phyloP scores from a whole-genome alignment of 2,329 filamentous ascomycete species.

The Dissoconium aciculare region DNA sequence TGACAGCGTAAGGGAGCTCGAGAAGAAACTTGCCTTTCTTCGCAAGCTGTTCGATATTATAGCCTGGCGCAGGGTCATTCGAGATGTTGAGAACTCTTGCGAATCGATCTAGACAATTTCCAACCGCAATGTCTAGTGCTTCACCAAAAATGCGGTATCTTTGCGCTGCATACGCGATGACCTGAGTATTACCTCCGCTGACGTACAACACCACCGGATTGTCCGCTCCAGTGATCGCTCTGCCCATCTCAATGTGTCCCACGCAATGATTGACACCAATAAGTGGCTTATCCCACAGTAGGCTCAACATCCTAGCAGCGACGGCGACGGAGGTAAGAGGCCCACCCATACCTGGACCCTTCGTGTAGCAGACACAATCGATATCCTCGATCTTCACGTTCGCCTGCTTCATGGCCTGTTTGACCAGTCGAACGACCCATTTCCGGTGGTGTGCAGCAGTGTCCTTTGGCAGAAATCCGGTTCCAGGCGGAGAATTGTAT shows the following conservation, averaged over 20 bases:
- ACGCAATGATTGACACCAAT: conserved; percentile 97
- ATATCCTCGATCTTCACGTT: conserved; percentile 48
- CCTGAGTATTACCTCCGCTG: conserved; percentile 89
- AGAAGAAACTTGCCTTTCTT: conserved; percentile 56
- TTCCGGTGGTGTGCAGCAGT: conserved; percentile 81
- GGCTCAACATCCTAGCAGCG: conserved; percentile 62
- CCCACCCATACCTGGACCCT: conserved; percentile 91
- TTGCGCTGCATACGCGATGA: conserved; percentile 89
- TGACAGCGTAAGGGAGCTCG: conserved; percentile 88
- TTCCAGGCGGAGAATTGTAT: conserved; percentile 78
- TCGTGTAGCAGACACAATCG: conserved; percentile 89
- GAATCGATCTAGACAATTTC: conserved; percentile 93
- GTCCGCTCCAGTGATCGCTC: conserved; percentile 73
- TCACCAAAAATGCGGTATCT: conserved; percentile 97
- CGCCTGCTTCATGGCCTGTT: conserved; percentile 60
- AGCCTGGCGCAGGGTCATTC: conserved; percentile 92
- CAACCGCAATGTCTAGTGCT: conserved; percentile 91
- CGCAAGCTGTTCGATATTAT: conserved; percentile 94
- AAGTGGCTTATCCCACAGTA: conserved; percentile 78
- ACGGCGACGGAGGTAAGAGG: conserved; percentile 77
- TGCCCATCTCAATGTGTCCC: conserved; percentile 97
- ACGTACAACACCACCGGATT: conserved; percentile 96
- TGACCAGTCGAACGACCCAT: conserved; percentile 71
- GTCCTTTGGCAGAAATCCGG: conserved; percentile 92
- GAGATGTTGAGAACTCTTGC: conserved; percentile 79